These are phyloP conservation scores for Pseudevernia furfuracea DNA, from an alignment of 495 filamentous ascomycete species.

Conservation along the genomic window DNA sequence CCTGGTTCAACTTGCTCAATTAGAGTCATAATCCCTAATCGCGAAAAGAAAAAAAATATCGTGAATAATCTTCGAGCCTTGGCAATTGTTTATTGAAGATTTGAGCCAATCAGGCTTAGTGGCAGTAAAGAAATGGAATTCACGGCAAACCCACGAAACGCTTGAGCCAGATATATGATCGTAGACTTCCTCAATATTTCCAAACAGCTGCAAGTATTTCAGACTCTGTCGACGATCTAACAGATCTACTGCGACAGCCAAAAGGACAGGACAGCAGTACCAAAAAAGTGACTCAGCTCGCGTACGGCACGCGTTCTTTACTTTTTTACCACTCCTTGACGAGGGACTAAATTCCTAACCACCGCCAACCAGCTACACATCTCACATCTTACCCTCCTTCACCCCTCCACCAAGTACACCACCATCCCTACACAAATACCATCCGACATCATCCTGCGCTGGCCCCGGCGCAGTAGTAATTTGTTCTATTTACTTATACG, in stretches of 20 bases:
- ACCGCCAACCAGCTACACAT: constrained; percentile 4
- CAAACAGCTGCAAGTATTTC: background rate
- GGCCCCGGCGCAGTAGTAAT: background rate
- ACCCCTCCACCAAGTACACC: constrained; percentile 6
- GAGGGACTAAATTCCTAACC: constrained; percentile 19
- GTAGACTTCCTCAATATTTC: background rate
- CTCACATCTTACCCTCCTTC: constrained; percentile 5
- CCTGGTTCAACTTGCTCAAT: background rate
- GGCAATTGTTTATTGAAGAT: constrained; percentile 19
- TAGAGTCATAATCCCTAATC: background rate
- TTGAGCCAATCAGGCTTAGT: constrained; percentile 16
- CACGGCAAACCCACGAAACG: constrained; percentile 8
- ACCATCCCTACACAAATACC: background rate
- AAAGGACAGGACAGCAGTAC: background rate
- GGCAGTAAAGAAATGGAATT: constrained; percentile 4
- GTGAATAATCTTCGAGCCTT: constrained; percentile 1
- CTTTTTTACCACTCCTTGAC: constrained; percentile 18
- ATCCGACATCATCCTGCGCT: constrained; percentile 9
- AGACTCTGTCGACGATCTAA: background rate
- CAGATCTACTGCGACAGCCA: background rate
- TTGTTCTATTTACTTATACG: constrained; percentile 20
- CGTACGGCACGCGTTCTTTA: constrained; percentile 25
- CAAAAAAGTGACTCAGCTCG: constrained; percentile 7
- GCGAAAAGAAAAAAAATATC: background rate
- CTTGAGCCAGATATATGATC: background rate